A percentile compares a stretch with the other conserved stretches of the same genome.
Evolutionary conservation across 805 yeast species (phyloP).

Genomic region (Saccharomycopsis sp.): DNA sequence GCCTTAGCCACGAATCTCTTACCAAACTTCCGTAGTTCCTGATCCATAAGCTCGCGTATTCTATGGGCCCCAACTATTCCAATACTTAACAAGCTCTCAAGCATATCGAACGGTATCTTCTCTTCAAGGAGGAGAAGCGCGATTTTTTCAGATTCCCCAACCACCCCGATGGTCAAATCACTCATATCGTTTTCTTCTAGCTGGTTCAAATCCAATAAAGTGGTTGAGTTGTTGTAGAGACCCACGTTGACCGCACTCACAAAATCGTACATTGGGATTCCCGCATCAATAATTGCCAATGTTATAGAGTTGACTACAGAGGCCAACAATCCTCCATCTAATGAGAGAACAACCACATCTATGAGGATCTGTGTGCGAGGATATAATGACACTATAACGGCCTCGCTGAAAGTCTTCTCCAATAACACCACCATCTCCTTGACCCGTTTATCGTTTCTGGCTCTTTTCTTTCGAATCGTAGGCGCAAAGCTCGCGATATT

Average conservation of each 20-base stretch:
- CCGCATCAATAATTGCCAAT: slow-evolving; percentile 88
- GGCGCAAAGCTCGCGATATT: slow-evolving; percentile 60
- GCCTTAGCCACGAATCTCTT: slow-evolving; percentile 24
- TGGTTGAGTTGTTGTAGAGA: slow-evolving; percentile 59
- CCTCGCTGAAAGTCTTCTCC: slow-evolving; percentile 65
- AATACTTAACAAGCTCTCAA: slow-evolving; percentile 69
- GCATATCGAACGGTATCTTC: slow-evolving; percentile 72
- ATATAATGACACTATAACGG: slow-evolving; percentile 64
- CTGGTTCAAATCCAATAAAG: slow-evolving; percentile 75
- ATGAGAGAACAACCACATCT: slow-evolving; percentile 68
- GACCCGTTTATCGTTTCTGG: slow-evolving; percentile 62
- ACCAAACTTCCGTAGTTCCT: slow-evolving; percentile 73
- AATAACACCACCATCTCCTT: slow-evolving; percentile 61
- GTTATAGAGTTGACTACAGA: slow-evolving; percentile 80
- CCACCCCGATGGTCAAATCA: slow-evolving; percentile 70
- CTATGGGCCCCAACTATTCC: slow-evolving; percentile 86
- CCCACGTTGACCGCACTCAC: slow-evolving; percentile 79
- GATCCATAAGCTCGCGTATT: slow-evolving; percentile 79
- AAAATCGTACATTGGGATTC: slow-evolving; percentile 89
- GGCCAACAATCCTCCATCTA: slow-evolving; percentile 85
- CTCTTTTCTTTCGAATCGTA: slow-evolving; percentile 62
- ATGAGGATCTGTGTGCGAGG: slow-evolving; percentile 81
- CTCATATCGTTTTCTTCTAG: slow-evolving; percentile 83
- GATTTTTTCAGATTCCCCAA: slow-evolving; percentile 76
- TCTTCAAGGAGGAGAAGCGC: slow-evolving; percentile 75